Conservation (phyloP, 371 early-diverging fungal species). For the Rhizopus stolonifer region DNA sequence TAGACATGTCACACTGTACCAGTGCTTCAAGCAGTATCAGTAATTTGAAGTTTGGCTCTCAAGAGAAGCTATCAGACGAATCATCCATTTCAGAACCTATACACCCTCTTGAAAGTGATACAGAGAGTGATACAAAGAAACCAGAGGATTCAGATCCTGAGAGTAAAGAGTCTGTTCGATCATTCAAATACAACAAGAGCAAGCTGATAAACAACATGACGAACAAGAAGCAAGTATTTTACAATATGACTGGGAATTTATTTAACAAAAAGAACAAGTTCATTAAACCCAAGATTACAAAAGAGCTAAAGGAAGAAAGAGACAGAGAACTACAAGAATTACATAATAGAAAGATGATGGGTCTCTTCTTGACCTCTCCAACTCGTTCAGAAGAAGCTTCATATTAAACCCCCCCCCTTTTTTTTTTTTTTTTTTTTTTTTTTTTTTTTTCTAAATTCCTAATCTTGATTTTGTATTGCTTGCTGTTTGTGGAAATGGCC, state of each 20-base stretch:
- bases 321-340: neutral
- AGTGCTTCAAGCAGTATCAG: too few relatives aligned
- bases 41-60: too few relatives aligned
- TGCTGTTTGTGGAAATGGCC: neutral
- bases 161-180: neutral
- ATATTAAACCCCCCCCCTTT: too few relatives aligned
- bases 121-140: too few relatives aligned
- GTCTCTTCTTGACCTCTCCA: neutral
- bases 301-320: neutral
- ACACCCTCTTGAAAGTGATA: too few relatives aligned
- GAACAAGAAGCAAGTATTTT: neutral
- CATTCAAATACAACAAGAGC: neutral
- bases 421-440: neutral
- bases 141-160: neutral
- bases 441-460: neutral
- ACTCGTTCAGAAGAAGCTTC: too few relatives aligned
- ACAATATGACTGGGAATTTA: neutral
- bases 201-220: too few relatives aligned
- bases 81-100: too few relatives aligned
- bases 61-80: too few relatives aligned
- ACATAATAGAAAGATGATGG: neutral
- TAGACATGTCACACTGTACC: too few relatives aligned
- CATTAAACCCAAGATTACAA: neutral
- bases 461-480: neutral
- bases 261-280: neutral